Percentiles rank a stretch among this genome's conserved stretches.
phyloP scores from a whole-genome alignment of 1,284 basidiomycete species.

The Irpex sp. region DNA sequence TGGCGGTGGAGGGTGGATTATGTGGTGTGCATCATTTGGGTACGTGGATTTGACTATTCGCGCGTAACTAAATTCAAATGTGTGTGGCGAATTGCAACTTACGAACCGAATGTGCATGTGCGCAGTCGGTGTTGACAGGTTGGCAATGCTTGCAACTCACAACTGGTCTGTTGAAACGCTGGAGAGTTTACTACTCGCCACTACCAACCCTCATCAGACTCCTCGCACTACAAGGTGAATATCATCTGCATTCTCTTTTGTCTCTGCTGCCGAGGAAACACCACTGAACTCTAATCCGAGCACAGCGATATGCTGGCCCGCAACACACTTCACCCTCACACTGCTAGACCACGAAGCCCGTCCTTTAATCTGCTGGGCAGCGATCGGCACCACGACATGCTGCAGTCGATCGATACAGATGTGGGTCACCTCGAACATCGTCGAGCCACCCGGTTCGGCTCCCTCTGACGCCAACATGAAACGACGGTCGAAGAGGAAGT shows the following conservation, averaged over 20 bases:
- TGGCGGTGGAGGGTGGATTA: slow-evolving; percentile 46
- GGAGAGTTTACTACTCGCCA: slow-evolving; percentile 80
- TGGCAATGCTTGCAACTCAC: slow-evolving; percentile 79
- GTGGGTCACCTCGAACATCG: slow-evolving; percentile 82
- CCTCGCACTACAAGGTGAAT: slow-evolving; percentile 64
- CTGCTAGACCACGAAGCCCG: slow-evolving; percentile 59
- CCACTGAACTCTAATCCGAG: neutral
- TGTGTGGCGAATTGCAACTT: too few relatives aligned
- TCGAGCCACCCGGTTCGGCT: slow-evolving; percentile 15
- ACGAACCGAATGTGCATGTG: neutral
- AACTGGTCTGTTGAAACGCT: slow-evolving; percentile 76
- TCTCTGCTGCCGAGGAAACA: neutral
- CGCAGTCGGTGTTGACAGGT: slow-evolving; percentile 73
- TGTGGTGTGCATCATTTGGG: slow-evolving; percentile 64
- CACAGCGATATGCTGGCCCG: slow-evolving; percentile 80
- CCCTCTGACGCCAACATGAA: slow-evolving; percentile 34
- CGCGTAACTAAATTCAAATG: neutral
- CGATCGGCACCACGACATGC: slow-evolving; percentile 79
- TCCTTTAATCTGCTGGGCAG: slow-evolving; percentile 76
- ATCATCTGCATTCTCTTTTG: neutral
- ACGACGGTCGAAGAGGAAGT: slow-evolving; percentile 52
- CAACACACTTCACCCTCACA: slow-evolving; percentile 73
- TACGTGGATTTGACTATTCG: slow-evolving; percentile 28
- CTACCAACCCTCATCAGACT: slow-evolving; percentile 80
- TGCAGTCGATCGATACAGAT: slow-evolving; percentile 71